Base-by-base conservation (phyloP, 2,329 filamentous ascomycete genomes). In the Fusarium redolens region DNA sequence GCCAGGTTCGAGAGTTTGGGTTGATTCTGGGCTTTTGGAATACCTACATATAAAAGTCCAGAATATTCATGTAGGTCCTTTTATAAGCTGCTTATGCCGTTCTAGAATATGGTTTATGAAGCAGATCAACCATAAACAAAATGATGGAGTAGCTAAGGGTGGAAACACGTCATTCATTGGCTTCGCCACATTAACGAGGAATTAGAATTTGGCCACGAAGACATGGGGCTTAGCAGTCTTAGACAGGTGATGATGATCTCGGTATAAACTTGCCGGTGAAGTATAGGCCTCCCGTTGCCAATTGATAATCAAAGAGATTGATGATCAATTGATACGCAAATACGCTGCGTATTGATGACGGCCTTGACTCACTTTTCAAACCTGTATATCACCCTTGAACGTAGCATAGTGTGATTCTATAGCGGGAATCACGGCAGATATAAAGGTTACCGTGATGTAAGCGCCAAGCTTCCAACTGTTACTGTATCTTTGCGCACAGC, bases 161-260 rank as follows among this genome's bases (percentile, higher is more conserved):
- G 47, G 60, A 38, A 58, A 44, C 62, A 44, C 60, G 67, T 71
- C 71, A 73, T 73, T 56, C 33, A 28, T 22, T 35, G 31, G 38
- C 56, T 64, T 48, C 61, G 61, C 61, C 57, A 64, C 58, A 61
- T 45, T 12, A 44, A 48, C 50, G 65, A 61, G 59, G 71, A 74
- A 68, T 58, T 54, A 59, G 47, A 31, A 56, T 59, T 20, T 33
- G 67, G 43, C 40, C 55, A 60, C 60, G 56, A 72, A 59, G 55
- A 66, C 18, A 40, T 59, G 71, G 72, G 71, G 71, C 71, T 73
- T 37, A 74, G 67, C 56, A 68, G 55, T 37, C 31, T 64, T 55
- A 40, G 57, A 44, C 57, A 70, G 41, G 69, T 45, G 44, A 62
- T 45, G 44, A 62, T 55, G 31, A 41, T 55, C 25, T 55, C 40